A percentile compares a stretch with the other conserved stretches of the same genome.
phyloP scores from a whole-genome alignment of 345 rosid genomes.

The Eucalyptus curtisii region DNA sequence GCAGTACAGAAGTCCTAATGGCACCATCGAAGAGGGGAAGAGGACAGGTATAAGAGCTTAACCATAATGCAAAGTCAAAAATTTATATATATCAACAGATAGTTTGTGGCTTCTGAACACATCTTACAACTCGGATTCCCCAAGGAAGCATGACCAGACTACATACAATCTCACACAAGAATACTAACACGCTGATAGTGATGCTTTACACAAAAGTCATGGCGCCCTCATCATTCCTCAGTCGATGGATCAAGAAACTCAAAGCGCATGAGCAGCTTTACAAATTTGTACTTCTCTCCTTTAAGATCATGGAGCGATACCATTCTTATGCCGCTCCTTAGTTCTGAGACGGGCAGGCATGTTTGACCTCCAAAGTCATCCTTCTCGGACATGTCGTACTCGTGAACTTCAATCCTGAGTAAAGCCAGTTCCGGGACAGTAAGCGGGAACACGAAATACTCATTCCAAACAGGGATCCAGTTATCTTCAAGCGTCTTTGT shows the following conservation, averaged over 20 bases:
- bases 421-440: constrained; percentile 84
- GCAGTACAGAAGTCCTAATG: not conserved
- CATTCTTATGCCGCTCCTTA: constrained; percentile 63
- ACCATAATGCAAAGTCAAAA: not conserved
- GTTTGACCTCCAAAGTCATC: constrained; percentile 96
- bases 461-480: constrained; percentile 78
- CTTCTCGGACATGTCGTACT: constrained; percentile 78
- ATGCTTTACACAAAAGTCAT: not conserved
- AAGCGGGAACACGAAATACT: constrained; percentile 72
- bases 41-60: not conserved
- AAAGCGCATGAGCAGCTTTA: constrained; percentile 66
- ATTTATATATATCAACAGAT: not conserved
- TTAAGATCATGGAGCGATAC: constrained; percentile 37
- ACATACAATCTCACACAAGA: not conserved
- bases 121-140: not conserved
- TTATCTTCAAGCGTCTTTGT: constrained; percentile 60
- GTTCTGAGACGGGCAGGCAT: constrained; percentile 63
- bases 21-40: not conserved
- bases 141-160: not conserved
- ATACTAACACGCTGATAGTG: not conserved
- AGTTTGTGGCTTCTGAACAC: not conserved
- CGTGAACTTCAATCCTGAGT: constrained; percentile 77
- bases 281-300: constrained; percentile 47
- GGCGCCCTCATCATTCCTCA: not conserved
- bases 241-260: constrained; percentile 29